Conservation (phyloP, 2,329 filamentous ascomycete species). For the Colletotrichum musicola region DNA sequence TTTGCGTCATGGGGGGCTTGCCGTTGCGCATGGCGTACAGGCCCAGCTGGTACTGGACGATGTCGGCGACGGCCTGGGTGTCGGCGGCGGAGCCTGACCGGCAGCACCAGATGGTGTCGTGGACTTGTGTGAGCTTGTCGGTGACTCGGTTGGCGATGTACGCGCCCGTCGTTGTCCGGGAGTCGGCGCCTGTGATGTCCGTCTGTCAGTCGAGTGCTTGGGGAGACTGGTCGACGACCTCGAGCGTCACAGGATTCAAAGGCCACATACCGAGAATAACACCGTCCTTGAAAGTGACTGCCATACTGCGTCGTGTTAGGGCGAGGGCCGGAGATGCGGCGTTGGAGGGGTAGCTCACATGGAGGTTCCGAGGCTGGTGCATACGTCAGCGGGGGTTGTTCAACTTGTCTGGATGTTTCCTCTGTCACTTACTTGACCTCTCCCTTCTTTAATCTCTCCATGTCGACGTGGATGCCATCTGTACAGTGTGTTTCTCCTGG, state of each 20-base stretch:
- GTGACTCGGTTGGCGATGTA: conserved; percentile 99
- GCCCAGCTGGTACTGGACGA: conserved; percentile 95
- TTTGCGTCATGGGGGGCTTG: conserved; percentile 92
- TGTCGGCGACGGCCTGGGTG: conserved; percentile 97
- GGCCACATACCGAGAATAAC: conserved; percentile 82
- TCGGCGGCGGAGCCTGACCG: conserved; percentile 97
- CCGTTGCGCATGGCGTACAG: conserved; percentile 93
- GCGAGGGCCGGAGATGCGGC: conserved; percentile 4
- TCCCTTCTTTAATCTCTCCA: conserved; percentile 98
- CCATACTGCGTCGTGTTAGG: conserved; percentile 76
- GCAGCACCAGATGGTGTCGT: conserved; percentile 99
- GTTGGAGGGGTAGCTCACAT: conserved; percentile 73
- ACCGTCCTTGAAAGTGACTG: conserved; percentile 98
- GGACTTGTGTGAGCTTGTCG: conserved; percentile 98
- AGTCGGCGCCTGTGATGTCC: conserved; percentile 79
- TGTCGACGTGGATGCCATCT: conserved; percentile 99
- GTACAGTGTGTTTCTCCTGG: conserved; percentile 23
- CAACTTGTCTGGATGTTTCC: neutral
- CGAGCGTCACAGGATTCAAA: neutral
- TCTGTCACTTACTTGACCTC: conserved; percentile 88
- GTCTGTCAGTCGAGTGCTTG: neutral
- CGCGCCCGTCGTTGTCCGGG: conserved; percentile 94
- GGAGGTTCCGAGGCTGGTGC: conserved; percentile 87
- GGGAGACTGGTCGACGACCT: neutral
- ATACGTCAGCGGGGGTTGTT: conserved; percentile 47